Evolutionary conservation across 192 early-diverging fungal species (phyloP), one percentile per base, ranked within the genome.

Genomic region (Coemansia sp.): DNA sequence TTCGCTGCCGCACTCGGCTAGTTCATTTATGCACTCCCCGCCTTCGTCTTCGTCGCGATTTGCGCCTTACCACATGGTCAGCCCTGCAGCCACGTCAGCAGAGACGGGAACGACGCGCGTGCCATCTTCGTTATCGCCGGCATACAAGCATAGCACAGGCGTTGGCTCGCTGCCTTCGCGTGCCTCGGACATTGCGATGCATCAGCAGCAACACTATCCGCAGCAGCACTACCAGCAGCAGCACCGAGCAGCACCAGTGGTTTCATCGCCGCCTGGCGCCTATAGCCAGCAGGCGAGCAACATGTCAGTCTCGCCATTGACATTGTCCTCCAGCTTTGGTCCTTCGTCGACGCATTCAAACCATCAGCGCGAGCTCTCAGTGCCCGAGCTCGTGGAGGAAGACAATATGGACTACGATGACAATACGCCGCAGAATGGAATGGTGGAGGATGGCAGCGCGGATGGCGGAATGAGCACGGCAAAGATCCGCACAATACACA

Each of bases 401-500:
- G 71, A 79, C 20, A 70, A 75, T 16, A 53, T 71, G 4, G 73
- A 62, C n/a, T 65, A 51, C 45, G 65, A 76, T 18, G 73, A 75
- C 37, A 74, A 76, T n/a, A 40, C 33, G 6, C 37, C 40, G 53
- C 63, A 69, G 31, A 37, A 36, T 18, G 40, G 57, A 2, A 16
- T 28, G 13, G 62, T 62, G 50, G 51, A 72, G 11, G 51, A 51
- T 16, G 58, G 39, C 16, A 56, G 59, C 56, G 46, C 62, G 0
- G 69, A 59, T 20, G 70, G 63, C n/a, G 40, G 53, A 36, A 76
- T 82, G 79, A 70, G 67, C 28, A 76, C 87, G 7, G 91, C 91
- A 26, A 91, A 95, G 67, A 76, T 95, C 33, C 81, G 92, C 38
- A 85, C 94, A n/a, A 88, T 86, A 59, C 93, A 95, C 74, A 95